These are phyloP conservation scores for Sanguinoderma infundibulare DNA, from an alignment of 1,284 basidiomycete species.

Conservation along the genomic window DNA sequence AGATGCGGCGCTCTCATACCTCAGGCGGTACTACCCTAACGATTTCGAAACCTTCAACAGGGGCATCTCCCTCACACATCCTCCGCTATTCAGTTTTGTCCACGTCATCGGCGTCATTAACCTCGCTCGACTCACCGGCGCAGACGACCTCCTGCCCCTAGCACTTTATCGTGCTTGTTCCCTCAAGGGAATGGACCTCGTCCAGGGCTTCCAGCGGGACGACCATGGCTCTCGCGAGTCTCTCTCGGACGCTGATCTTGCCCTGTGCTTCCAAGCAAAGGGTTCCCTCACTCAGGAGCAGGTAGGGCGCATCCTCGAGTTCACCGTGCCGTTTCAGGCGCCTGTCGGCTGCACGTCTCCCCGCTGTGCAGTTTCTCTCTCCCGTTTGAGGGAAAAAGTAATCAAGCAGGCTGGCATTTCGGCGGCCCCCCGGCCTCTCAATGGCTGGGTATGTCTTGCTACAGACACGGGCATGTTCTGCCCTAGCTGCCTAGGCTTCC, in stretches of 20 bases:
- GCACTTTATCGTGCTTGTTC: constrained; percentile 7
- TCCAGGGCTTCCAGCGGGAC: background rate
- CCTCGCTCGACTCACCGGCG: constrained; percentile 15
- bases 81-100: background rate
- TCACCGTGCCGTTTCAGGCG: background rate
- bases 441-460: background rate
- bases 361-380: background rate
- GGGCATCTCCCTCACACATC: background rate
- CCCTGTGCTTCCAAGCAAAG: background rate
- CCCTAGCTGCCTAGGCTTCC: background rate
- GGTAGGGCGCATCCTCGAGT: background rate
- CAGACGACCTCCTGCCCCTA: constrained; percentile 10
- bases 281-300: background rate
- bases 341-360: background rate
- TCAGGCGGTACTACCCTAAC: background rate
- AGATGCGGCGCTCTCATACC: background rate
- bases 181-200: background rate
- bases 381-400: background rate
- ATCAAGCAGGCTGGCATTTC: background rate
- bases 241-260: constrained; percentile 1
- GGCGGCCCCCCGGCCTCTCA: background rate
- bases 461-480: background rate
- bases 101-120: constrained; percentile 14
- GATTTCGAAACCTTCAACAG: background rate
- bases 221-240: constrained; percentile 8